Evolutionary conservation across 73 alveolate genomes (phyloP), one percentile per base, ranked within the genome.

Genomic region (Paramecium primaurelia): DNA sequence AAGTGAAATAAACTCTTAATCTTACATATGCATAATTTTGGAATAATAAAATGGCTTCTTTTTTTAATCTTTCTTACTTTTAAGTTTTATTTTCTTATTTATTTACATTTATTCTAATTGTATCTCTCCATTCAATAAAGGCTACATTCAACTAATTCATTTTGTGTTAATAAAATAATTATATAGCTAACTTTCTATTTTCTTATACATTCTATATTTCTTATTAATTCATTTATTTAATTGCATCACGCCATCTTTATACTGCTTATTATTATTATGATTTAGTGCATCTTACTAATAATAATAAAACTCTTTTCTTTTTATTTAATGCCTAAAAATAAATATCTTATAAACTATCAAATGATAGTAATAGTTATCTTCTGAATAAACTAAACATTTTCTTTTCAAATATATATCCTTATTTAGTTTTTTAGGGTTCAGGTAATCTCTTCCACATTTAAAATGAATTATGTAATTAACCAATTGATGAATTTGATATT

Each of bases 381-480:
- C 84, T 64, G 11, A 64, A 28, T 28, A 64, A 64, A 64, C 84
- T 64, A 9, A 64, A 64, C 32, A 64, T 28, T 28, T 64, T 64
- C 84, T 64, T 64, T 64, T 64, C 84, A 64, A 64, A 64, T 12
- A 64, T 64, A 34, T 34, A 64, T 3, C 51, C 84, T 32, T 64
- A 11, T 18, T 64, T 64, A 28, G 84, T 34, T 64, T 34, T 64
- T 3, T 11, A 25, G 0, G 64, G 88, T 37, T 75, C 88, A 4
- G 88, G 88, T 8, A 75, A 38, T 36, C 88, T 75, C 11, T 10
- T 75, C 88, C 88, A 75, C n/a, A 16, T 3, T 20, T 75, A 75
- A 75, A 75, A 75, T 75, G 88, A 38, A 36, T 37, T 42, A 34
- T 30, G 18, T 20, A 75, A 36, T 38, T 75, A 75, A 6, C 88